A percentile compares a stretch with the other conserved stretches of the same genome.
phyloP scores from a whole-genome alignment of 805 yeast genomes.

The Lipomyces kockii region DNA sequence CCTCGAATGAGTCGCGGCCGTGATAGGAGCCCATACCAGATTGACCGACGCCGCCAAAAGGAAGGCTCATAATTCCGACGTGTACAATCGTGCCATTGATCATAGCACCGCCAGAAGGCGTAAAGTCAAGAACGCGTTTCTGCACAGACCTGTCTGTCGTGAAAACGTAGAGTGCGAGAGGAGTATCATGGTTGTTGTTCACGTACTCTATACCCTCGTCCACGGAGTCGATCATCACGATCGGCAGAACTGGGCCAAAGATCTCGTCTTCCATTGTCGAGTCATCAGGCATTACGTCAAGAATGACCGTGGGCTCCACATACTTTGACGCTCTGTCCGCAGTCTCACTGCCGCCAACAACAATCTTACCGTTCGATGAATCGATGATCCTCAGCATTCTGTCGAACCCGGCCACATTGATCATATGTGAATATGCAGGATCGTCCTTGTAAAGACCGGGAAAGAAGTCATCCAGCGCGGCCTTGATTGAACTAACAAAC shows the following conservation, averaged over 20 bases:
- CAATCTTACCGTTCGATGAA: constrained; percentile 40
- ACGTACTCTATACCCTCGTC: constrained; percentile 50
- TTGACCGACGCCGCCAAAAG: constrained; percentile 89
- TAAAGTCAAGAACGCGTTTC: constrained; percentile 52
- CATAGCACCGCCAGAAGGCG: constrained; percentile 74
- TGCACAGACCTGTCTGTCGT: constrained; percentile 54
- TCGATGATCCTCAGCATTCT: constrained; percentile 53
- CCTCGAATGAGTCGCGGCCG: constrained; percentile 67
- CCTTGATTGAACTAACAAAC: constrained; percentile 52
- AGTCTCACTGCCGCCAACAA: constrained; percentile 40
- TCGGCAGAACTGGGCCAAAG: constrained; percentile 86
- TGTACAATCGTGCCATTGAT: constrained; percentile 77
- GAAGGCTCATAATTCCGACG: constrained; percentile 67
- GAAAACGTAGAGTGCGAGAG: constrained; percentile 79
- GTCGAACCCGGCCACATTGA: constrained; percentile 58
- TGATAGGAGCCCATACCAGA: constrained; percentile 88
- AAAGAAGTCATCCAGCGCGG: constrained; percentile 53
- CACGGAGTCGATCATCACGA: constrained; percentile 58
- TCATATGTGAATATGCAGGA: constrained; percentile 62
- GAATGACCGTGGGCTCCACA: constrained; percentile 76
- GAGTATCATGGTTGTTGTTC: constrained; percentile 62
- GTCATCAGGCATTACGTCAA: constrained; percentile 67
- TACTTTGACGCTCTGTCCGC: constrained; percentile 50
- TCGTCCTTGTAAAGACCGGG: constrained; percentile 46
- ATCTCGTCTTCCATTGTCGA: constrained; percentile 73